Evolutionary conservation across 495 filamentous ascomycete genomes (phyloP).

Genomic region (Cudoniella acicularis): DNA sequence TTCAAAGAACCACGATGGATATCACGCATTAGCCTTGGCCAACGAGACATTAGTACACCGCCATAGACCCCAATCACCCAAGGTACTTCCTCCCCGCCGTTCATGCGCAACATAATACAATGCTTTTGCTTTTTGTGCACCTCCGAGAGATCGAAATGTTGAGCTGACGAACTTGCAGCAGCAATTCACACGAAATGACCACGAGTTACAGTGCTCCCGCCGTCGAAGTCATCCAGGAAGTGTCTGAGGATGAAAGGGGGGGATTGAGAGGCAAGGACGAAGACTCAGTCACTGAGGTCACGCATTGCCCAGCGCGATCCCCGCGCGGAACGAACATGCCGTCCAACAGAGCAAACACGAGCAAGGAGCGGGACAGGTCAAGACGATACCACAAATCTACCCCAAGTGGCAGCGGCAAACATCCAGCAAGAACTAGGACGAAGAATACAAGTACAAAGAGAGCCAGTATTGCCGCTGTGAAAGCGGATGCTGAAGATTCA

Average conservation of each 20-base stretch:
- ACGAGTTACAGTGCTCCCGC: slow-evolving; percentile 18
- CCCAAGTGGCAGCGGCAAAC: slow-evolving; percentile 4
- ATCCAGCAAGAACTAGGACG: slow-evolving; percentile 9
- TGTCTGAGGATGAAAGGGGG: slow-evolving; percentile 18
- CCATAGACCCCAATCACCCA: background rate
- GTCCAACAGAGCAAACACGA: slow-evolving; percentile 4
- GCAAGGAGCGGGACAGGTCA: slow-evolving; percentile 15
- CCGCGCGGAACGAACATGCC: slow-evolving; percentile 9
- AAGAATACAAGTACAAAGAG: slow-evolving; percentile 10
- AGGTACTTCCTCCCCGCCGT: background rate
- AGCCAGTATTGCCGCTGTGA: background rate
- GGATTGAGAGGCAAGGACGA: slow-evolving; percentile 7
- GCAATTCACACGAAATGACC: slow-evolving; percentile 12
- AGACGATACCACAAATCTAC: slow-evolving; percentile 7
- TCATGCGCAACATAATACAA: background rate
- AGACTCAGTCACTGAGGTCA: background rate
- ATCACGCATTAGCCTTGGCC: slow-evolving; percentile 5
- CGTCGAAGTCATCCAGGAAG: slow-evolving; percentile 19
- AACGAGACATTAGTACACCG: slow-evolving; percentile 1
- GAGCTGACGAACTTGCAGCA: slow-evolving; percentile 9
- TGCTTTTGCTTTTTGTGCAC: slow-evolving; percentile 2
- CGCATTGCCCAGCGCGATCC: background rate
- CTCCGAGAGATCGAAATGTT: background rate
- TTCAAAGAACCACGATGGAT: background rate
- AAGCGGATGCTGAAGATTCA: slow-evolving; percentile 5